Base-by-base conservation (phyloP, 805 yeast genomes). In the Teunomyces pallodes region DNA sequence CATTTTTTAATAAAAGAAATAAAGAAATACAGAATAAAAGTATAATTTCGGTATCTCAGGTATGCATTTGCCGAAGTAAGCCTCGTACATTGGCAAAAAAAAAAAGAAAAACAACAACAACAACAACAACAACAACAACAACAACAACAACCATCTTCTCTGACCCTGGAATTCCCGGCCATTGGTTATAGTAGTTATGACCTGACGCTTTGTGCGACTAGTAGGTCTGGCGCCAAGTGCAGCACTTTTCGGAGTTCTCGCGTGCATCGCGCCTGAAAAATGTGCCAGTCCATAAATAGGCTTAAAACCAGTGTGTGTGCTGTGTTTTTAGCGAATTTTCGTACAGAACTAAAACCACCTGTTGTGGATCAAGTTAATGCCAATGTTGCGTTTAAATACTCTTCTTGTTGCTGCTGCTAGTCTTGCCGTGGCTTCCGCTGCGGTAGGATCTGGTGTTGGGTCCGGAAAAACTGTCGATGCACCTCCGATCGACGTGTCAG, bases 1-100 rank as follows among this genome's bases (percentile, higher is more conserved):
- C 44, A 43, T 42, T 40, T 12, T 32, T 39, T 30, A 40, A 29
- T 40, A 40, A 40, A 40, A 40, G 20, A 40, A 14, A 14, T 16
- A 40, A 9, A 20, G 24, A 20, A 20, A 20, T 20, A 4, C 6
- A 20, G 24, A 20, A 20, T 20, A 5, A n/a, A 36, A 36, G 13
- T n/a, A 36, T 36, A 36, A 17, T 24, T 17, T 10, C 24, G 40
- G 40, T 8, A 32, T 13, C 9, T 29, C 14, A 16, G 13, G 14
- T 3, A 32, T 16, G 8, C 8, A 32, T 13, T 13, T 32, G 9
- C 35, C 35, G 35, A 32, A 32, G 24, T 32, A 32, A 9, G 4
- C 16, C 17, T n/a, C 14, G 13, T 31, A 12, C 6, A 5, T 5
- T n/a, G 13, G 13, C 14, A 31, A 10, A 31, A 31, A 31, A 31